A percentile compares a stretch with the other conserved stretches of the same genome.
phyloP scores from a whole-genome alignment of 2,329 filamentous ascomycete species.

The Neonectria sp. region DNA sequence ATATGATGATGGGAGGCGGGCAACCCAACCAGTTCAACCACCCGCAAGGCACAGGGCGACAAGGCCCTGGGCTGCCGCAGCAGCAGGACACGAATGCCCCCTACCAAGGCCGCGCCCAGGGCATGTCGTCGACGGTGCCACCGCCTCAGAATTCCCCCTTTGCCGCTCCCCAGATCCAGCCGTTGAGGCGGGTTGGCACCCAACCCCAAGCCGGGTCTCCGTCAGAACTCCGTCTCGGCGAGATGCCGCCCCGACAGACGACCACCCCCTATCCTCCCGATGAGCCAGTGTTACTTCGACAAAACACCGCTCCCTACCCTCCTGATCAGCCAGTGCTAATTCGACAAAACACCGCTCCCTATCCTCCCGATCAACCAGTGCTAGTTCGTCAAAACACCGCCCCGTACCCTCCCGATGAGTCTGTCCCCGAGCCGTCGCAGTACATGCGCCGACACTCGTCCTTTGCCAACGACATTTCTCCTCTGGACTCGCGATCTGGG shows the following conservation, averaged over 20 bases:
- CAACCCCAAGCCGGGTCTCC: conserved; percentile 29
- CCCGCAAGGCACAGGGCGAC: conserved; percentile 6
- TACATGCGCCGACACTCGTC: conserved; percentile 47
- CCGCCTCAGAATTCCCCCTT: conserved; percentile 40
- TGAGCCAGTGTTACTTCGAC: not conserved
- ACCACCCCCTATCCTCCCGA: conserved; percentile 10
- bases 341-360: not conserved
- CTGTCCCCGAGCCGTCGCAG: conserved; percentile 18
- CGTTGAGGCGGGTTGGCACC: conserved; percentile 17
- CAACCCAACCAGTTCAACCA: conserved; percentile 8
- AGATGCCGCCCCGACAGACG: not conserved
- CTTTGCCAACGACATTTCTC: conserved; percentile 45
- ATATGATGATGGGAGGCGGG: conserved; percentile 37
- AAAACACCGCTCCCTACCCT: conserved; percentile 1
- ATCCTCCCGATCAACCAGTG: conserved; percentile 10
- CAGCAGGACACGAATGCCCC: conserved; percentile 27
- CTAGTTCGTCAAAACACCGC: conserved; percentile 4
- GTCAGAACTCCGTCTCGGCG: not conserved
- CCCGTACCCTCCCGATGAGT: conserved; percentile 23
- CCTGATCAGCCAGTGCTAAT: not conserved
- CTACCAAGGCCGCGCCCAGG: conserved; percentile 36
- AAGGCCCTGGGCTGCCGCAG: conserved; percentile 10
- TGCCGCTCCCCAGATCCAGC: conserved; percentile 31
- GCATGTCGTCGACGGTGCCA: conserved; percentile 34
- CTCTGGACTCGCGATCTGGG: conserved; percentile 46